Evolutionary conservation across 2,329 filamentous ascomycete species (phyloP).

Genomic region (Diplodia sapinea): DNA sequence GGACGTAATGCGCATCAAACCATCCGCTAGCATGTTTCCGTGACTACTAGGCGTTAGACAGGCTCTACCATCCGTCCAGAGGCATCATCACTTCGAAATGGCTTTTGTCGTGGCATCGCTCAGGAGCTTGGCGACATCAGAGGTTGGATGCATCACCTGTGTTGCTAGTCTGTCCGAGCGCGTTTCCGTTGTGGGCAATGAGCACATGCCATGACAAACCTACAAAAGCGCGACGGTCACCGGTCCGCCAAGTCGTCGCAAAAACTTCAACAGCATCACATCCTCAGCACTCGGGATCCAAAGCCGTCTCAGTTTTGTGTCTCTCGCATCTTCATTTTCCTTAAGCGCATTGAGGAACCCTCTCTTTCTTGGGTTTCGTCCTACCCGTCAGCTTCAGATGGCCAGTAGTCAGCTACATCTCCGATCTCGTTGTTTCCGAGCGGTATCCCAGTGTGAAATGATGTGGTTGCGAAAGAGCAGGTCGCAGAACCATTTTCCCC

Average conservation of each 20-base stretch:
- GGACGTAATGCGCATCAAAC: not conserved
- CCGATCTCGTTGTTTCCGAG: not conserved
- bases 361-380: not conserved
- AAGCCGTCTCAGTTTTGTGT: not conserved
- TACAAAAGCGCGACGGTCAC: slow-evolving; percentile 20
- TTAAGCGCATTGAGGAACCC: not conserved
- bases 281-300: not conserved
- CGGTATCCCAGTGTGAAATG: not conserved
- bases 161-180: slow-evolving; percentile 21
- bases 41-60: not conserved
- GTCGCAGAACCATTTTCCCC: slow-evolving; percentile 7
- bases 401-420: not conserved
- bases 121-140: not conserved
- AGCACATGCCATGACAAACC: slow-evolving; percentile 26
- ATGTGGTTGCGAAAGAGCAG: slow-evolving; percentile 11
- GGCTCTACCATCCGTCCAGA: not conserved
- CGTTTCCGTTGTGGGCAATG: slow-evolving; percentile 24
- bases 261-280: slow-evolving; percentile 11
- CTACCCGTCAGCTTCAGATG: not conserved
- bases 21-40: not conserved
- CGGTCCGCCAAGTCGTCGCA: slow-evolving; percentile 10
- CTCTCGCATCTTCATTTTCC: not conserved
- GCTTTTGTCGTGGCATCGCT: slow-evolving; percentile 8
- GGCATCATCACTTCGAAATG: slow-evolving; percentile 1
- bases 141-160: slow-evolving; percentile 11